phyloP scores from a whole-genome alignment of 2,329 filamentous ascomycete genomes.

The Cercospora sp. region DNA sequence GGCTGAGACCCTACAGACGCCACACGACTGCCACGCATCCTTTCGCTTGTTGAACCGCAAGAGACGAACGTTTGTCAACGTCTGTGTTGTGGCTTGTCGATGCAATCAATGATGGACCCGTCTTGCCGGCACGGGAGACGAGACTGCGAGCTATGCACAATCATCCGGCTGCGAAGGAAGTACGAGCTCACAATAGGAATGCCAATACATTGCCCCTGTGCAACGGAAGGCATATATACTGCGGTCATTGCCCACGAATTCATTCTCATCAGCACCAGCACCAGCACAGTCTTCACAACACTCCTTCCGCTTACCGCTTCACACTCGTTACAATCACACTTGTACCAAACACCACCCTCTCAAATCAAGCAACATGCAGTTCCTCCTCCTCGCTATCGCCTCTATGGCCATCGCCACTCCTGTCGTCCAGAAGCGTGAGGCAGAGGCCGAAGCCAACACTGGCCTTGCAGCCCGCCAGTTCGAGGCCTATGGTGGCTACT shows the following conservation, averaged over 20 bases:
- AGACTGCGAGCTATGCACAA: not conserved
- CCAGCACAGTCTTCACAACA: not conserved
- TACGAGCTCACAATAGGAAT: not conserved
- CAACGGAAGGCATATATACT: not conserved
- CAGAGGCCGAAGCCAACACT: not conserved
- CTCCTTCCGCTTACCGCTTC: not conserved
- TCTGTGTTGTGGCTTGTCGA: not conserved
- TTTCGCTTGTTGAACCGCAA: not conserved
- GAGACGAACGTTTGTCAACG: not conserved
- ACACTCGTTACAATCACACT: not conserved
- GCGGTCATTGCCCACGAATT: not conserved
- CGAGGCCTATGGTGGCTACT: not conserved
- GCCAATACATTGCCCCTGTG: not conserved
- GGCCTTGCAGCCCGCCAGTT: not conserved
- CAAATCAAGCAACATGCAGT: slow-evolving; percentile 18
- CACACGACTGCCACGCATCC: not conserved
- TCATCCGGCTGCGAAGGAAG: not conserved
- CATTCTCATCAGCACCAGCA: slow-evolving; percentile 7
- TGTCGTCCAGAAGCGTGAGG: not conserved
- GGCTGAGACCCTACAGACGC: not conserved
- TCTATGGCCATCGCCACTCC: slow-evolving; percentile 10
- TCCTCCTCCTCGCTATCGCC: slow-evolving; percentile 16
- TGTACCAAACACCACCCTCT: not conserved
- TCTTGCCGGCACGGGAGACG: not conserved
- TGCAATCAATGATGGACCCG: not conserved